Base-by-base conservation (phyloP, 768 basidiomycete genomes). In the Suillus luteus region DNA sequence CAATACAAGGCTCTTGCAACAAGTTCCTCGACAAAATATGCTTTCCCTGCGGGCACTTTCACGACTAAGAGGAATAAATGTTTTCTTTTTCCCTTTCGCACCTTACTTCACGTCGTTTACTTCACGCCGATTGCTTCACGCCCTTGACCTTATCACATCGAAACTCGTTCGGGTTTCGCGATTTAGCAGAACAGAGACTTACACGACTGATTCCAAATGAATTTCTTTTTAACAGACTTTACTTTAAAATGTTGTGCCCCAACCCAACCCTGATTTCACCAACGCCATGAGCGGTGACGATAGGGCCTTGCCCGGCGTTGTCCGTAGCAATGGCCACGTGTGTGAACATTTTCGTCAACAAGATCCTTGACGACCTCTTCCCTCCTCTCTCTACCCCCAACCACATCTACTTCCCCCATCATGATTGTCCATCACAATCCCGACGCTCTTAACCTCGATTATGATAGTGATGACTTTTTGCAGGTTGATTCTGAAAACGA, bases 301-400 rank as follows among this genome's bases (percentile, higher is more conserved):
- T 76, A 76, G 76, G 75, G 76, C 76, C 76, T 78, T 77, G 75
- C 73, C 71, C 75, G 75, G 75, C 75, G 75, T 76, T 77, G 76
- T 76, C 75, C 75, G 75, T 76, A 77, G 75, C 75, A 76, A 76
- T 76, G 75, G 75, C 75, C 75, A 76, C 75, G 75, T 75, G 75
- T 76, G 75, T 62, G 75, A 76, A 76, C 76, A 76, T 76, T 73
- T 76, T 73, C 74, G 75, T 75, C 74, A 75, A 77, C 74, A 75
- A 69, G 71, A 77, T 77, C 76, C 75, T 76, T 76, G 75, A 76
- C 75, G 75, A 76, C 74, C 67, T 76, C 75, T 71, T 70, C 71
- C 70, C 63, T 75, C 70, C 73, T 68, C 72, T 71, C 75, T 71
- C 73, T 75, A 73, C 73, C 72, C 71, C 70, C 77, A 77, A 71